Conservation (phyloP, 1,284 basidiomycete species). For the Limonomyces culmigenus region DNA sequence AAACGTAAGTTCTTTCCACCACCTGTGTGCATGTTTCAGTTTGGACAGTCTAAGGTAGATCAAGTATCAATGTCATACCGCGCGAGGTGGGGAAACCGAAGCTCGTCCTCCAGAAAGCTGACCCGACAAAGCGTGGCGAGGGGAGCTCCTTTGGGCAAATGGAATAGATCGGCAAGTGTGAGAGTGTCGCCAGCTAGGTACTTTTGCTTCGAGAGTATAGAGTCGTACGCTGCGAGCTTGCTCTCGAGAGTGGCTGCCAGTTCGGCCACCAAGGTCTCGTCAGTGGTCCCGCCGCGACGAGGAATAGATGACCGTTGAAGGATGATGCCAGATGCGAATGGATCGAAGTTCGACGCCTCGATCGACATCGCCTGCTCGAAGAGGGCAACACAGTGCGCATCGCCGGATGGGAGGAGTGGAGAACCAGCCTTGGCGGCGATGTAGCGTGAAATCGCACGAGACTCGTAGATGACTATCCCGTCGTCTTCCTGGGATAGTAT, state of each 20-base stretch:
- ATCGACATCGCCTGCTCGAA: conserved; percentile 27
- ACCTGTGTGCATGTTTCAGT: conserved; percentile 8
- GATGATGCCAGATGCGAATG: conserved; percentile 14
- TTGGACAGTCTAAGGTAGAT: neutral
- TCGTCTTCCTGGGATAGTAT: conserved; percentile 13
- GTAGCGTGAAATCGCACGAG: conserved; percentile 31
- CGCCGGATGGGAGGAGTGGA: neutral
- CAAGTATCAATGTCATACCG: neutral
- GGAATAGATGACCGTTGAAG: conserved; percentile 12
- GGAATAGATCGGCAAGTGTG: conserved; percentile 40
- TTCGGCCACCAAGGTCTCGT: conserved; percentile 15
- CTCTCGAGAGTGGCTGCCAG: conserved; percentile 14
- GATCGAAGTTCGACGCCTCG: conserved; percentile 23
- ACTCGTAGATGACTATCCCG: conserved; percentile 26
- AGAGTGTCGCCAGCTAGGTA: conserved; percentile 33
- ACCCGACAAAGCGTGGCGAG: conserved; percentile 8
- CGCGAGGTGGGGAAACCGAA: conserved; percentile 4
- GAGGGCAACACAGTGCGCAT: conserved; percentile 9
- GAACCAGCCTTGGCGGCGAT: conserved; percentile 15
- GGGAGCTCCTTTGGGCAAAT: conserved; percentile 27
- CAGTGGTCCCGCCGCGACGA: conserved; percentile 10
- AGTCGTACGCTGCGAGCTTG: conserved; percentile 31
- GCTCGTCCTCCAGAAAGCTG: conserved; percentile 1
- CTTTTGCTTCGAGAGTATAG: conserved; percentile 30
- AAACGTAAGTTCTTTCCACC: conserved; percentile 18